Conservation (phyloP, 441 rosid genomes). For the Corymbia calophylla region DNA sequence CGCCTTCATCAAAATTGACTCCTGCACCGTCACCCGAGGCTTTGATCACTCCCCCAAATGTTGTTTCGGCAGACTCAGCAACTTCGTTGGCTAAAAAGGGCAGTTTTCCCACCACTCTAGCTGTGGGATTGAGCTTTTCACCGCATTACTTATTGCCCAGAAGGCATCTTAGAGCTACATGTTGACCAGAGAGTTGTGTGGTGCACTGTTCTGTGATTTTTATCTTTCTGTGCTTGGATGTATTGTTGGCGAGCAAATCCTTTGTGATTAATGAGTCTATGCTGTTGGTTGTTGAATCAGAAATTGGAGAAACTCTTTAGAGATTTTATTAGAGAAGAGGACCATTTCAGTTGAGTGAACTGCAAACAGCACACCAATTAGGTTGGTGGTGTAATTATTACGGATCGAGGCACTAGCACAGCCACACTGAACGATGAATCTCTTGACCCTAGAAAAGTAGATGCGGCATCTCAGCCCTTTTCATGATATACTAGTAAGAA, state of each 20-base stretch:
- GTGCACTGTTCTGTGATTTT: not conserved
- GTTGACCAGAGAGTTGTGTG: not conserved
- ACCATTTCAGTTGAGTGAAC: not conserved
- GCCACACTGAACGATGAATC: not conserved
- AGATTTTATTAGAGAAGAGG: not conserved
- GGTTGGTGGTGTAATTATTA: not conserved
- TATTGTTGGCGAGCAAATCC: not conserved
- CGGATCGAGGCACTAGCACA: not conserved
- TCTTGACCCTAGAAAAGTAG: not conserved
- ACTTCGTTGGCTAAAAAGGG: slow-evolving; percentile 22
- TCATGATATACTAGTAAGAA: not conserved
- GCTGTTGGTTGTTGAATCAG: not conserved
- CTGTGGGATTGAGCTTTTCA: slow-evolving; percentile 7
- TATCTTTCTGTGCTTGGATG: not conserved
- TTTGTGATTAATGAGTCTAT: not conserved
- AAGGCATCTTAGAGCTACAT: not conserved
- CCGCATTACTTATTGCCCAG: slow-evolving; percentile 14
- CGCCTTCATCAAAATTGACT: not conserved
- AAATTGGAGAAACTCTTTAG: not conserved
- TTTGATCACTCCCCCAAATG: not conserved
- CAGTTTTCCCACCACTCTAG: slow-evolving; percentile 5
- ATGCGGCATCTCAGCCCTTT: not conserved
- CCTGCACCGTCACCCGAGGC: not conserved
- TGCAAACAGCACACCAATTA: not conserved
- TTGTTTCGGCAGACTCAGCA: not conserved